Percentiles rank a stretch among this genome's conserved stretches.
phyloP scores from a whole-genome alignment of 2,329 filamentous ascomycete genomes.

The Talaromyces piceae region DNA sequence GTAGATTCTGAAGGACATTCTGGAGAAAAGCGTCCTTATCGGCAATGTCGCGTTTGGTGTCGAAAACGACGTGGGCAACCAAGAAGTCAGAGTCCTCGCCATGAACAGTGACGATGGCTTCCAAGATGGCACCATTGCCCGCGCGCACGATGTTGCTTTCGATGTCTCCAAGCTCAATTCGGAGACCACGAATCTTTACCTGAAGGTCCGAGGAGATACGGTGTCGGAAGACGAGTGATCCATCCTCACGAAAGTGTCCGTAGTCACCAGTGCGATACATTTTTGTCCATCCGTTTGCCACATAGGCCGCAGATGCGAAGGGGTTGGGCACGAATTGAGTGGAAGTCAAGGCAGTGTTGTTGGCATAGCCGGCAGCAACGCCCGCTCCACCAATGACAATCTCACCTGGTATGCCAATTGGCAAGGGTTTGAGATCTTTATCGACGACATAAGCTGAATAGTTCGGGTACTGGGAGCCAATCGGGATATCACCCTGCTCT shows the following conservation, averaged over 20 bases:
- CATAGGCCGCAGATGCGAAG: slow-evolving; percentile 1
- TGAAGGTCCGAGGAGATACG: slow-evolving; percentile 25
- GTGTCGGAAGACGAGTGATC: slow-evolving; percentile 15
- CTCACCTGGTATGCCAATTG: slow-evolving; percentile 34
- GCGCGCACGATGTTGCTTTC: slow-evolving; percentile 23
- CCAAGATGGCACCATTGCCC: slow-evolving; percentile 12
- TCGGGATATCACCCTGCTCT: slow-evolving; percentile 7
- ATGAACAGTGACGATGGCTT: slow-evolving; percentile 3
- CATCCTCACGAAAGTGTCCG: slow-evolving; percentile 19
- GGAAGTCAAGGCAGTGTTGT: slow-evolving; percentile 13
- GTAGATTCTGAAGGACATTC: slow-evolving; percentile 22
- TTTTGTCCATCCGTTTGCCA: slow-evolving; percentile 15
- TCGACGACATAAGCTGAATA: slow-evolving; percentile 35
- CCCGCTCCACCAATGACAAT: slow-evolving; percentile 27
- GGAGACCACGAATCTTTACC: slow-evolving; percentile 25
- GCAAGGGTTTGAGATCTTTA: slow-evolving; percentile 27
- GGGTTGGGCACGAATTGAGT: slow-evolving; percentile 16
- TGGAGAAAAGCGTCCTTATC: slow-evolving; percentile 13
- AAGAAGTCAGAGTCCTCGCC: background rate
- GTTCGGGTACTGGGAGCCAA: slow-evolving; percentile 27
- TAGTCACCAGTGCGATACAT: slow-evolving; percentile 24
- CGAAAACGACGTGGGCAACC: slow-evolving; percentile 4
- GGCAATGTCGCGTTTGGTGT: background rate
- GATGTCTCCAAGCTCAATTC: slow-evolving; percentile 44
- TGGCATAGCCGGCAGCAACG: slow-evolving; percentile 15